Evolutionary conservation across 176 grass and related monocot genomes (phyloP), one percentile per base, ranked within the genome.

Genomic region (Dactylis glomerata): DNA sequence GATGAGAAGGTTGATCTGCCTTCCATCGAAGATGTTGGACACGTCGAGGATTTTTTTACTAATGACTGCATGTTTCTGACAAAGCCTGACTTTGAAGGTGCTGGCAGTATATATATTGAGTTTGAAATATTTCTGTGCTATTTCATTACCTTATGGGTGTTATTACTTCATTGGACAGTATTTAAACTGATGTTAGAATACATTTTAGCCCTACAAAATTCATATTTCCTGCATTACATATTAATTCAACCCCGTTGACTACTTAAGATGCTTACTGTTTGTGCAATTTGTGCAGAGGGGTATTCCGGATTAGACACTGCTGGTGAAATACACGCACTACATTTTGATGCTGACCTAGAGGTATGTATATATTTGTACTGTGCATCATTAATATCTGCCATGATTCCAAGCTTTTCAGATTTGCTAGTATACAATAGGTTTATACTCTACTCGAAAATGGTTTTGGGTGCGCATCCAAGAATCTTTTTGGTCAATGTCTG

Each of bases 41-140:
- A 90, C 61, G 85, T 84, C 22, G 90, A 91, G 45, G 83, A 85
- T 15, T 88, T 92, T 52, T 68, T 82, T 79, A 83, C 85, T 47
- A 87, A 83, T 78, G 88, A 95, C 51, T 54, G 83, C 56, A 54
- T 94, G 24, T 61, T 81, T 44, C 47, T 79, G 68, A 84, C 81
- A 69, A 87, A 90, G 37, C 81, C 92, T 86, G 65, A 97, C 38
- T 88, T 88, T 42, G 87, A 92, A 97, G 94, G 89, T 96, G 51
- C 73, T 72, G 10, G 12, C 45, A 26, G 16, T 78, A 87, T 79
- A n/a, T 40, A n/a, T 61, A 26, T 61, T 87, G 16, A 50, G 14
- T 66, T 65, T 66, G 8, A 78, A 44, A 16, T 57, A 57, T 31
- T 31, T 55, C 31, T 57, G 76, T 74, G 54, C 20, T 37, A 75